Percentiles rank a stretch among this genome's conserved stretches.
Evolutionary conservation across 208 protist species (phyloP).

Genomic region (Trypanosoma grayi): DNA sequence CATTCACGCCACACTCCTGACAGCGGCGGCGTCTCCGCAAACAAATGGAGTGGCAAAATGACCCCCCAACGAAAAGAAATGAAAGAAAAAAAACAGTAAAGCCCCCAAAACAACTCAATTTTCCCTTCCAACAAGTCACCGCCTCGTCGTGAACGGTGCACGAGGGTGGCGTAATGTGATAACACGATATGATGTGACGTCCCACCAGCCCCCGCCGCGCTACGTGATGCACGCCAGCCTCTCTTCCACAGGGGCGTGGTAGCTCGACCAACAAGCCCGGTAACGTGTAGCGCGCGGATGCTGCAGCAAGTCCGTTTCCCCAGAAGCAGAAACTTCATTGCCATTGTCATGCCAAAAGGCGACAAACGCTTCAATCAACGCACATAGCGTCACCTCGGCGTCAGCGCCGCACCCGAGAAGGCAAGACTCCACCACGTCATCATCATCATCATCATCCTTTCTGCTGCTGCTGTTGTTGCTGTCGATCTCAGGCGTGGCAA

Average conservation of each 20-base stretch:
- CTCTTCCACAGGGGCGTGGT: slow-evolving; percentile 20
- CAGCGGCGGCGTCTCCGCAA: background rate
- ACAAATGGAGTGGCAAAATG: background rate
- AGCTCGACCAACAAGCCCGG: slow-evolving; percentile 1
- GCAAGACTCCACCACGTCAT: background rate
- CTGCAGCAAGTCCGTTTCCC: slow-evolving; percentile 6
- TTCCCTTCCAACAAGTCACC: no score
- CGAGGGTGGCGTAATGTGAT: background rate
- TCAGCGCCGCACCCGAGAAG: background rate
- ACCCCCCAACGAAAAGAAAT: background rate
- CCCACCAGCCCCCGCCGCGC: no score
- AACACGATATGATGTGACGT: no score
- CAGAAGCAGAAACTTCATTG: background rate
- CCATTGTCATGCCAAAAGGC: slow-evolving; percentile 23
- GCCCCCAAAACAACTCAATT: no score
- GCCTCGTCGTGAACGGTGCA: no score
- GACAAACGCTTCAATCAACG: slow-evolving; percentile 20
- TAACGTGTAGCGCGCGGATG: slow-evolving; percentile 13
- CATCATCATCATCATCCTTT: background rate
- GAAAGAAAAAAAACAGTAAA: slow-evolving; percentile 8
- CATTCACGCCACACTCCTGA: background rate
- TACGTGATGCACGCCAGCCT: slow-evolving; percentile 5
- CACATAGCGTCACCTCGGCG: background rate
- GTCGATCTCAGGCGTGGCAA: background rate
- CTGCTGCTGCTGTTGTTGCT: no score